Evolutionary conservation across 768 basidiomycete species (phyloP), one percentile per base, ranked within the genome.

Genomic region (Gymnopilus junonius): DNA sequence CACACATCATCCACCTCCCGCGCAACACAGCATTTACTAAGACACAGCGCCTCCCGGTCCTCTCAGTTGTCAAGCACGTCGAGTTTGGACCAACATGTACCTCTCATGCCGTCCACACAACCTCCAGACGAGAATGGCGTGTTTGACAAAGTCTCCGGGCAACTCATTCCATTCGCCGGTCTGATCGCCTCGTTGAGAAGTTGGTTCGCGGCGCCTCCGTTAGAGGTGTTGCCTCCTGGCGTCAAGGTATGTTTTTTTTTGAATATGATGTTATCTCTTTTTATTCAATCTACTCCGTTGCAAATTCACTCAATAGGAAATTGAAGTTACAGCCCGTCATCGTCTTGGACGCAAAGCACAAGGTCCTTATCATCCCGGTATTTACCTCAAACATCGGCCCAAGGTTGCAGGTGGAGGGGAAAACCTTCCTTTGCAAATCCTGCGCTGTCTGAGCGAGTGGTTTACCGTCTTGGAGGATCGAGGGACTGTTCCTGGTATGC

Each of bases 371-470:
- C 73, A 79, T 55, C 69, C 72, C 0, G 70, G 71, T 7, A 59
- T 74, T 37, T 68, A 73, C 31, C 57, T 63, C 21, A 82, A 81
- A 59, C 75, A 78, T 58, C 70, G 75, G 6, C 79, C 78, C 8
- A 69, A 67, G 8, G 71, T 80, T 29, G 75, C 76, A 56, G 77
- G 78, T 27, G 73, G 67, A 12, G 86, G 87, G 11, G 80, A 86
- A 67, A 89, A 88, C 70, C 70, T 88, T 8, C 87, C 87, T 8
- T 70, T 88, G 34, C 84, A 87, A 67, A 78, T 89, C 45, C 46
- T 89, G 53, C 73, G 83, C 17, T 82, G 80, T 64, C 67, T 89
- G 54, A 86, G 85, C 65, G 81, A 86, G 59, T 89, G 87, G 87
- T 74, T 82, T 55, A 82, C 82, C 65, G 80, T 83, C 12, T 71